Evolutionary conservation across 1,284 basidiomycete genomes (phyloP).

Genomic region (Paramarasmius palmivorus): DNA sequence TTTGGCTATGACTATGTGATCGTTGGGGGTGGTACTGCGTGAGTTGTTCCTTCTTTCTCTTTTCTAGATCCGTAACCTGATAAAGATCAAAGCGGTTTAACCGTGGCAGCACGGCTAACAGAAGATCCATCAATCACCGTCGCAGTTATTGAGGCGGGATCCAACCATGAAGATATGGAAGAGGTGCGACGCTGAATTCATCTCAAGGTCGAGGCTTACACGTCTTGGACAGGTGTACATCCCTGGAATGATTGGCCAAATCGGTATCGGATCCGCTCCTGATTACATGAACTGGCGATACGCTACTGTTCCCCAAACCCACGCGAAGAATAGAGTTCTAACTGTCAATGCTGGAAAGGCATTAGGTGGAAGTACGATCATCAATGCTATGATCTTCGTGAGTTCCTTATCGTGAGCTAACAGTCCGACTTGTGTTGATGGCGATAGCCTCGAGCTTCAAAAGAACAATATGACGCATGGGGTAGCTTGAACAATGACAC

Average conservation of each 20-base stretch:
- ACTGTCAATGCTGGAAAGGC: constrained; percentile 29
- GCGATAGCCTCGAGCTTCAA: constrained; percentile 28
- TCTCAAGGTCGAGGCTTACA: too few relatives aligned
- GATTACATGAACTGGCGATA: constrained; percentile 29
- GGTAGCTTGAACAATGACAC: constrained; percentile 29
- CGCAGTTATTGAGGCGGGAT: constrained; percentile 16
- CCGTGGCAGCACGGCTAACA: constrained; percentile 18
- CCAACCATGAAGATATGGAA: constrained; percentile 27
- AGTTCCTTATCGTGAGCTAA: not conserved
- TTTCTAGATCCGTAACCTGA: too few relatives aligned
- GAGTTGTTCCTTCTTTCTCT: constrained; percentile 5
- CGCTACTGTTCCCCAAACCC: constrained; percentile 25
- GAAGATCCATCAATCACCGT: constrained; percentile 14
- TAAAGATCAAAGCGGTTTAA: constrained; percentile 15
- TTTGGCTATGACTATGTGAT: constrained; percentile 29
- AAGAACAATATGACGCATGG: constrained; percentile 32
- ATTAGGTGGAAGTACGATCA: constrained; percentile 31
- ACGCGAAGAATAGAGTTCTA: constrained; percentile 23
- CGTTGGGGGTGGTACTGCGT: constrained; percentile 31
- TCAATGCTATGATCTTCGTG: constrained; percentile 33
- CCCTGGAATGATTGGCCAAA: constrained; percentile 29
- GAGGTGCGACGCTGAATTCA: constrained; percentile 20
- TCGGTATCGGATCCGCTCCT: constrained; percentile 26
- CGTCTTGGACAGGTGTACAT: constrained; percentile 29
- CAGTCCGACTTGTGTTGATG: too few relatives aligned